These are phyloP conservation scores for Knufia petricola DNA, from an alignment of 2,329 filamentous ascomycete genomes.

Conservation along the genomic window DNA sequence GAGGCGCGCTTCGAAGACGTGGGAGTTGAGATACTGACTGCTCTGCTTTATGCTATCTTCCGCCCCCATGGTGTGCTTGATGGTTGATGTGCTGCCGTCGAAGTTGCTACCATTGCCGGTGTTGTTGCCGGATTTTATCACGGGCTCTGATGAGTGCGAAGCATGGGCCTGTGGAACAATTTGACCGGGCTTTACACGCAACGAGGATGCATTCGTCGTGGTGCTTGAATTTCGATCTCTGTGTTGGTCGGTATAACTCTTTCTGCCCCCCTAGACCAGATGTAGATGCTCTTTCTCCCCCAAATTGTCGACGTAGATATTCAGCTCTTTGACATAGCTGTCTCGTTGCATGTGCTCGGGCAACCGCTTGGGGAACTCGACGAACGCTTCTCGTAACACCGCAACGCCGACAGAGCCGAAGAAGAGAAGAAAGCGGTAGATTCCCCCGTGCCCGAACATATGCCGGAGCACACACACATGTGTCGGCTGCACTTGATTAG, in stretches of 20 bases:
- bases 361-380: slow-evolving; percentile 56
- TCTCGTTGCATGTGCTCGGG: slow-evolving; percentile 25
- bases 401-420: slow-evolving; percentile 71
- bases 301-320: background rate
- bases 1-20: too few relatives aligned
- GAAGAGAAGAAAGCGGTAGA: slow-evolving; percentile 65
- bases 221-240: background rate
- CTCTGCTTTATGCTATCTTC: too few relatives aligned
- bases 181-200: too few relatives aligned
- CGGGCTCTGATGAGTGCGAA: too few relatives aligned
- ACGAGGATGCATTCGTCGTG: too few relatives aligned
- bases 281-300: slow-evolving; percentile 1
- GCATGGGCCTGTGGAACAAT: too few relatives aligned
- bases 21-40: too few relatives aligned
- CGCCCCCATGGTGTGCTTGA: too few relatives aligned
- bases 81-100: too few relatives aligned
- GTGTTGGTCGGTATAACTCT: too few relatives aligned
- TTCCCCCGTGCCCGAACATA: slow-evolving; percentile 59
- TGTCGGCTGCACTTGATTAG: slow-evolving; percentile 58
- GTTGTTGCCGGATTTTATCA: too few relatives aligned
- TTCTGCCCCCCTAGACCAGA: background rate
- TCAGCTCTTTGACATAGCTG: slow-evolving; percentile 1
- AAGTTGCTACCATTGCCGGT: too few relatives aligned
- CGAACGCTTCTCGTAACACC: slow-evolving; percentile 57
- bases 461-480: slow-evolving; percentile 61